Percentiles rank a stretch among this genome's conserved stretches.
Evolutionary conservation across 2,329 filamentous ascomycete species (phyloP).

Genomic region (Orbilia javanica): DNA sequence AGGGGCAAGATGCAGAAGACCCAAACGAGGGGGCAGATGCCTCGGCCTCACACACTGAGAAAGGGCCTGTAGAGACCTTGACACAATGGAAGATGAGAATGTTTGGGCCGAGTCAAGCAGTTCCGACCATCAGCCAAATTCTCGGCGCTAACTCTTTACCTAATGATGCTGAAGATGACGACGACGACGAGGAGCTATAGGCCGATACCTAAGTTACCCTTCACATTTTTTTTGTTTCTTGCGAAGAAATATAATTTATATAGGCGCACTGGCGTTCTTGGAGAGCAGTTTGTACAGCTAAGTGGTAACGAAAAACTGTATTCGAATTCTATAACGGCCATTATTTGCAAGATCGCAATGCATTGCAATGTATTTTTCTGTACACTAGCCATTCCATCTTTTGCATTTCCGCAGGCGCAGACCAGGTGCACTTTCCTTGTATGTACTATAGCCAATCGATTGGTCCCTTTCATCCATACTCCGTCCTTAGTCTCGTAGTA

Average conservation of each 20-base stretch:
- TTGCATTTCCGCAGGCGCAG: slow-evolving; percentile 29
- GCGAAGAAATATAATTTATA: background rate
- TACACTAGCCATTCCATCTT: slow-evolving; percentile 7
- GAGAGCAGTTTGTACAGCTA: background rate
- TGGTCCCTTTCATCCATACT: background rate
- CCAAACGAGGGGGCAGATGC: slow-evolving; percentile 25
- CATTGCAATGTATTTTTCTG: slow-evolving; percentile 13
- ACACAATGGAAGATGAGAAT: slow-evolving; percentile 53
- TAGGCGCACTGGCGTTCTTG: slow-evolving; percentile 2
- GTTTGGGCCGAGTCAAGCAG: slow-evolving; percentile 47
- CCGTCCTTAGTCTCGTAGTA: too few species aligned
- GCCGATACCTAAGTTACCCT: background rate
- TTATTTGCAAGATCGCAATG: slow-evolving; percentile 29
- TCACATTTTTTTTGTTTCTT: background rate
- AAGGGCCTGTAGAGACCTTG: slow-evolving; percentile 26
- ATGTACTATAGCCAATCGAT: background rate
- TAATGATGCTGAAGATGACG: slow-evolving; percentile 33
- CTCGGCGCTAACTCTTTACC: slow-evolving; percentile 14
- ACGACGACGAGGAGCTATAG: slow-evolving; percentile 33
- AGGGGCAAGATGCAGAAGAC: slow-evolving; percentile 6
- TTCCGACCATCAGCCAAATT: slow-evolving; percentile 53
- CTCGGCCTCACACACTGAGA: background rate
- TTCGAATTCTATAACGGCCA: background rate
- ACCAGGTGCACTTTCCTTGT: background rate
- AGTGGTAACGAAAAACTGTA: background rate